These are phyloP conservation scores for Thymus quinquecostatus DNA, from an alignment of 257 asterid genomes.

Conservation along the genomic window DNA sequence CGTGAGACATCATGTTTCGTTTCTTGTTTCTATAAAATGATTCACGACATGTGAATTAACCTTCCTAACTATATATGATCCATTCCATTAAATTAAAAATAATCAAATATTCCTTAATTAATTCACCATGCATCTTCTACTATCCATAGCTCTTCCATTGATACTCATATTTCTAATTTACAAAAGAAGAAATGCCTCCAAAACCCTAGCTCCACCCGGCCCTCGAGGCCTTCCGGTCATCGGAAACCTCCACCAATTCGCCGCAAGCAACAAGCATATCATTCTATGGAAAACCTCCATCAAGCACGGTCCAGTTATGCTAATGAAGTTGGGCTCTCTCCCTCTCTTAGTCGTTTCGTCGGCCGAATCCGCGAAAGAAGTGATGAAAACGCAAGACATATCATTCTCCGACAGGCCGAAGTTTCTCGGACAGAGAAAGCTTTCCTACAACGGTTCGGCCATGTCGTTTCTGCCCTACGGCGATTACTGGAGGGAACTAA, in stretches of 20 bases:
- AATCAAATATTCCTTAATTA: not conserved
- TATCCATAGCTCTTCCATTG: constrained; percentile 1
- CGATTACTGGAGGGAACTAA: constrained; percentile 2
- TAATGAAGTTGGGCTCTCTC: not conserved
- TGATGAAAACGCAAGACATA: constrained; percentile 22
- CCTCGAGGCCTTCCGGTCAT: constrained; percentile 9
- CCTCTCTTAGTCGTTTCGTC: constrained; percentile 1
- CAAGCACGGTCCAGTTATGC: constrained; percentile 13
- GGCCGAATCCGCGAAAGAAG: constrained; percentile 2
- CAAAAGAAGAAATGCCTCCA: not conserved
- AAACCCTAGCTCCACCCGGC: constrained; percentile 12
- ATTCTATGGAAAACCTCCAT: not conserved
- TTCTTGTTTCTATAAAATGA: too few relatives aligned
- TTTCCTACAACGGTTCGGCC: not conserved
- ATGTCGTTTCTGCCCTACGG: not conserved
- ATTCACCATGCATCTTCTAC: not conserved
- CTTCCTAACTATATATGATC: not conserved
- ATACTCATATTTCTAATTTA: not conserved
- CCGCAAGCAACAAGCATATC: not conserved
- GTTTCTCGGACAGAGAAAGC: not conserved
- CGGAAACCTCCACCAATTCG: constrained; percentile 23
- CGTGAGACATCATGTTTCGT: not conserved
- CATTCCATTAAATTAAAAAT: too few relatives aligned
- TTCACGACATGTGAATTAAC: not conserved
- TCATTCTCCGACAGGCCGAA: constrained; percentile 15